Base-by-base conservation (phyloP, 176 grass and related monocot genomes). In the Oryza coarctata region DNA sequence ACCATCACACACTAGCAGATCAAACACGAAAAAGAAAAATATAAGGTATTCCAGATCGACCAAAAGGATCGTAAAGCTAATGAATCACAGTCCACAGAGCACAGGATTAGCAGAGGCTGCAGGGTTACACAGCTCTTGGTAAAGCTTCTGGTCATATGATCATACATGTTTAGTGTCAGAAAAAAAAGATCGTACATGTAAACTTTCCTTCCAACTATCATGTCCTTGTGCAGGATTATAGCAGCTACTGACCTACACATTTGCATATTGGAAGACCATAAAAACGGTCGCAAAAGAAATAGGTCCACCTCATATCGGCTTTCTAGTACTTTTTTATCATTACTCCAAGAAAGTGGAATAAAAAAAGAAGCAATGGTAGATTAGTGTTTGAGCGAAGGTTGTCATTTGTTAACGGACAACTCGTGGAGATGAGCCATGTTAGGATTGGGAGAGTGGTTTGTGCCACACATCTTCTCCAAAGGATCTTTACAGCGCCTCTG, bases 401-500 rank as follows among this genome's bases (percentile, higher is more conserved):
- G 88, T 94, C 89, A 91, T 81, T 97, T 97, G 63, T 88, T 78
- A 50, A 86, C 23, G 28, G 79, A 80, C 62, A 94, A 22, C 68
- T 94, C 84, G 26, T 89, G 90, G 23, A 94, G 85, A 80, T 87
- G 82, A 26, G 85, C 83, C 7, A 52, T 69, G 63, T 94, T 85
- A 44, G 71, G 50, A 31, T 74, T 84, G 25, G 58, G 39, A 57
- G 57, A 26, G 41, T 86, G 55, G 63, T 80, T 77, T 17, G 65
- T 68, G 40, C 86, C 82, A 14, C 80, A 86, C 0, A 83, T 81
- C 79, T 95, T 95, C 29, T 92, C 91, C 85, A 82, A 58, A n/a
- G 89, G 93, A 77, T 85, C 79, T 61, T 91, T 99, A 80, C 91
- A 95, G 74, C 90, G 79, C 80, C 90, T 93, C 87, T 93, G 88